Conservation (phyloP, 139 green algal species). For the Trebouxia sp. region DNA sequence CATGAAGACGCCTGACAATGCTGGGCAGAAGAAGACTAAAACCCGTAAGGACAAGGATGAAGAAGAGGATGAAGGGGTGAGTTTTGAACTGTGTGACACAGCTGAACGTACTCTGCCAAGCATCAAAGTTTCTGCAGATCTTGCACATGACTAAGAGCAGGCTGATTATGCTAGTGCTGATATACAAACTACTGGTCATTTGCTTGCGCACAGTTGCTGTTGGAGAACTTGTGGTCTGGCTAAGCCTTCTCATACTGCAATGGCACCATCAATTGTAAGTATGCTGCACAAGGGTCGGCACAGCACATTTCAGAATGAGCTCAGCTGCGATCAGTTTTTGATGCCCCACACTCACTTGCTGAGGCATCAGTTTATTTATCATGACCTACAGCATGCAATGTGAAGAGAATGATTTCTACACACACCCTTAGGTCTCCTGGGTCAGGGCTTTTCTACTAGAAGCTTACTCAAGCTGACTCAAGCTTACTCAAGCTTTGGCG, state of each 20-base stretch:
- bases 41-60: background rate
- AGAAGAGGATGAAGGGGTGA: background rate
- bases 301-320: background rate
- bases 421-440: too few relatives aligned
- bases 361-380: background rate
- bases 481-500: background rate
- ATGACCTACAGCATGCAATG: background rate
- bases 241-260: background rate
- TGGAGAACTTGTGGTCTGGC: too few relatives aligned
- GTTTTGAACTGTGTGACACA: background rate
- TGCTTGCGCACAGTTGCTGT: too few relatives aligned
- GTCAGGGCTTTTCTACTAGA: background rate
- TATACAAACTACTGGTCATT: too few relatives aligned
- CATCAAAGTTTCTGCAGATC: background rate
- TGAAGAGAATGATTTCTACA: too few relatives aligned
- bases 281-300: background rate
- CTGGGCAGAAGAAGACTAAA: background rate
- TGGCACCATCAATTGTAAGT: background rate
- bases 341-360: too few relatives aligned
- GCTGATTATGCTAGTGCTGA: background rate
- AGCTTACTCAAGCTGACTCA: background rate
- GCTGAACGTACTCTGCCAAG: background rate
- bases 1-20: background rate
- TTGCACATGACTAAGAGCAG: background rate
- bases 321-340: too few relatives aligned